Base-by-base conservation (phyloP, 306 rosid genomes). In the Cotoneaster glaucophyllus region DNA sequence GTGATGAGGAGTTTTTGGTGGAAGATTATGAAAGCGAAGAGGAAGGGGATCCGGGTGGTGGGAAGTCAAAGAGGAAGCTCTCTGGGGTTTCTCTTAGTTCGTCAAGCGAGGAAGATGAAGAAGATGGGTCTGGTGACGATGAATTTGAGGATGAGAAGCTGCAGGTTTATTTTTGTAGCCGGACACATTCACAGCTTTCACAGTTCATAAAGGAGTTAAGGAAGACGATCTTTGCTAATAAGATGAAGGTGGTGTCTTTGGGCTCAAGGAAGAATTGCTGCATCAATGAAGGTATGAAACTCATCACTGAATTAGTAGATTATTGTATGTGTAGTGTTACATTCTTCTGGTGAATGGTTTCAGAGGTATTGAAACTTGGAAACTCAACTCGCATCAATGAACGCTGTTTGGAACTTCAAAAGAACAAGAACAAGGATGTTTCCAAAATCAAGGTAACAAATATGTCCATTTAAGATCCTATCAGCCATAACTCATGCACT, bases 181-280 rank as follows among this genome's bases (percentile, higher is more conserved):
- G 97, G 81, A 91, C 98, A 1, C 98, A 94, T 84, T 94, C 98
- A 2, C 97, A 94, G 82, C 98, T 94, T 68, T 94, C 97, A 2
- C 97, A 94, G 82, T 94, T 94, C 75, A 71, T 92, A 71, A 88
- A 82, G 88, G 98, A 94, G 88, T 83, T 94, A 62, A 78, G 81
- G 82, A 94, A 75, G 86, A 94, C 97, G 0, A 81, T 82, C 39
- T 91, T 91, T 73, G 90, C 93, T 44, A 73, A 70, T 69, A 93
- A 88, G 80, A 80, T 94, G 81, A 73, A 69, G 69, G 93, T 84
- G 78, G 90, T 94, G 66, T 90, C 88, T 80, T 84, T 94, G 71
- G 97, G 95, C 70, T 94, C 97, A 64, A 88, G 97, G 84, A 94
- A 89, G 78, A 92, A 84, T 77, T 93, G 92, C 64, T 94, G 98